Evolutionary conservation across 345 rosid genomes (phyloP), one percentile per base, ranked within the genome.

Genomic region (Odontarrhena argentea): DNA sequence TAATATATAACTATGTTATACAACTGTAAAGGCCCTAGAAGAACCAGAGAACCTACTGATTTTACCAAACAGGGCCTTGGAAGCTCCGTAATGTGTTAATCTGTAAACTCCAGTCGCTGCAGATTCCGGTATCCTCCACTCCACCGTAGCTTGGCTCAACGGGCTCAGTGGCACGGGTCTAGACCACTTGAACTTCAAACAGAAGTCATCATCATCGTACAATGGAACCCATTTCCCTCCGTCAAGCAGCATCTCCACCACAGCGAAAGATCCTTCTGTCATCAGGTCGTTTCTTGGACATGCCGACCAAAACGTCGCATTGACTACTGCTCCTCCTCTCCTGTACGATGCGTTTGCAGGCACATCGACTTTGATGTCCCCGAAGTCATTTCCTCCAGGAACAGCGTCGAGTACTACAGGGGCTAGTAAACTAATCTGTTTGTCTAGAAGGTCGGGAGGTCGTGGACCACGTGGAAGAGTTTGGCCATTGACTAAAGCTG

Each of bases 241-340:
- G 3, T 76, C 84, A 70, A 76, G 84, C 36, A 87, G 80, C 57
- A 64, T 69, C 79, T 92, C 96, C 35, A 92, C 98, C 50, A 89
- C 79, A 3, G 95, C 83, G 44, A 87, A 89, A 34, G 98, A 89
- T 41, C 95, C 98, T 61, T 86, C 96, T 0, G 95, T 87, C 95
- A 92, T 83, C 64, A 89, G 83, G 78, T 92, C 98, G 18, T 89
- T 92, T 72, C 95, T 71, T 1, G 96, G 96, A 70, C 90, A 89
- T 51, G 87, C 98, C 12, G 98, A 87, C 96, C 92, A 89, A 82
- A 92, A 89, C 44, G 84, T 83, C 11, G 80, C 89, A 0, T 79
- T 78, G 42, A 85, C 96, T 18, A 32, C 36, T 63, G 70, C 48
- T 81, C 82, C 32, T 0, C 92, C 91, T 37, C 76, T 73, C 70